These are phyloP conservation scores for Sicyos edulis DNA, from an alignment of 306 rosid species.

Conservation along the genomic window DNA sequence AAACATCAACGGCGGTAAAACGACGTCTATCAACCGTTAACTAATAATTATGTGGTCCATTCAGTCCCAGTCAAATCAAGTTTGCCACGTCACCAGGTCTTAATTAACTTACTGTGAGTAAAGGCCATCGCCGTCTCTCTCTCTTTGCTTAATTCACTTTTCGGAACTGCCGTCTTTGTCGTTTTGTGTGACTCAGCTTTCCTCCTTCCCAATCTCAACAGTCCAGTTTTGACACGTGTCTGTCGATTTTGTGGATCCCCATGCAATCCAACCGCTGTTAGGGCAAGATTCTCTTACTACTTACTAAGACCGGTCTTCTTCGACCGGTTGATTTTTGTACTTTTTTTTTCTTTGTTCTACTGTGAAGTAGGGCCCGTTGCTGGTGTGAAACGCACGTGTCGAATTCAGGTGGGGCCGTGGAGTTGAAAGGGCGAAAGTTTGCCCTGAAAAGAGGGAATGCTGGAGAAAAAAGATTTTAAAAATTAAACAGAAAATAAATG, in stretches of 20 bases:
- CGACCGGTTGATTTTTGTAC: constrained; percentile 9
- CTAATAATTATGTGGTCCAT: constrained; percentile 21
- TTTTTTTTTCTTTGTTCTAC: background rate
- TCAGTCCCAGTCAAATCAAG: constrained; percentile 11
- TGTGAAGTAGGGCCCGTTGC: constrained; percentile 7
- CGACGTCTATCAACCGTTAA: constrained; percentile 18
- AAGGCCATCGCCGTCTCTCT: too few species aligned
- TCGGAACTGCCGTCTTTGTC: constrained; percentile 22
- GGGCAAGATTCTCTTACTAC: constrained; percentile 30
- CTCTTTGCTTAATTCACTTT: background rate
- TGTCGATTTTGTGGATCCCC: constrained; percentile 6
- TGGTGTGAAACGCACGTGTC: constrained; percentile 3
- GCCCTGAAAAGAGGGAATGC: background rate
- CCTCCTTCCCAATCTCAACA: constrained; percentile 21
- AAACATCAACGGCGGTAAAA: background rate
- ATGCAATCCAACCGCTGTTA: constrained; percentile 27
- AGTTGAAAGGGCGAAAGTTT: background rate
- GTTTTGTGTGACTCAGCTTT: constrained; percentile 39
- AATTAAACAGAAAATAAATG: too few species aligned
- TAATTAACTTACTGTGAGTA: constrained; percentile 19
- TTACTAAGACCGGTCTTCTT: constrained; percentile 1
- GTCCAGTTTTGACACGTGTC: constrained; percentile 29
- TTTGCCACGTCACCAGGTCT: constrained; percentile 13
- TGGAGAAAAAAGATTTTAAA: too few species aligned
- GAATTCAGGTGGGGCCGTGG: background rate